These are phyloP conservation scores for Pyrenochaeta sp. DNA, from an alignment of 2,329 filamentous ascomycete genomes.

Conservation along the genomic window DNA sequence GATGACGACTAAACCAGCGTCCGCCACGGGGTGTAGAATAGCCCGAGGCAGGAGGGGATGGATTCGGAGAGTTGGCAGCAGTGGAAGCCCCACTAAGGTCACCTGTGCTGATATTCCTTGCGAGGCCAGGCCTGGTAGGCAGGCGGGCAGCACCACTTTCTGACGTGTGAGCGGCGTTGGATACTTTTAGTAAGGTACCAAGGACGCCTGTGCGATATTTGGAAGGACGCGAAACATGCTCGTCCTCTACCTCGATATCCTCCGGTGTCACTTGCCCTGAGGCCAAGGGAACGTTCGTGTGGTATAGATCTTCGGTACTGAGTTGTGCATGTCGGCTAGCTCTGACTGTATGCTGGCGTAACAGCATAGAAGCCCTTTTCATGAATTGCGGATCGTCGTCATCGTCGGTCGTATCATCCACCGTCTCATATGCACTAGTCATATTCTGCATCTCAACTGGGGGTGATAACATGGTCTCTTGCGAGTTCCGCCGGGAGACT, in stretches of 20 bases:
- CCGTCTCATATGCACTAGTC: constrained; percentile 24
- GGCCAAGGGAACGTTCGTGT: constrained; percentile 34
- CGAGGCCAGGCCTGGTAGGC: constrained; percentile 15
- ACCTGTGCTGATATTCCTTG: constrained; percentile 34
- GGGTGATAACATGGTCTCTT: constrained; percentile 34
- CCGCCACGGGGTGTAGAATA: constrained; percentile 48
- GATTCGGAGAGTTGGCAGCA: constrained; percentile 44
- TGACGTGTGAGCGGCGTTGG: constrained; percentile 20
- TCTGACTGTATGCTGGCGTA: constrained; percentile 43
- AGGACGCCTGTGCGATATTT: constrained; percentile 78
- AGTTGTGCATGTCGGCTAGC: constrained; percentile 18
- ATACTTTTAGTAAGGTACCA: constrained; percentile 69
- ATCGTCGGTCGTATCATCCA: constrained; percentile 31
- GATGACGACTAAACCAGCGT: constrained; percentile 47
- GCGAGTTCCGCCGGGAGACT: constrained; percentile 44
- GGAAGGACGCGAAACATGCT: constrained; percentile 71
- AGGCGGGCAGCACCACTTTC: constrained; percentile 13
- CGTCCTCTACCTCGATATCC: constrained; percentile 61
- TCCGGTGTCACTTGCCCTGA: constrained; percentile 60
- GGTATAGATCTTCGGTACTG: constrained; percentile 40
- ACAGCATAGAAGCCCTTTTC: constrained; percentile 51
- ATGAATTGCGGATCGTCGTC: constrained; percentile 42
- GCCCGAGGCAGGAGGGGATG: constrained; percentile 54
- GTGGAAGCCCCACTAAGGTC: constrained; percentile 44
- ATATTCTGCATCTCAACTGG: constrained; percentile 25